Evolutionary conservation across 495 filamentous ascomycete species (phyloP), one percentile per base, ranked within the genome.

Genomic region (Aspergillus coremiiformis): DNA sequence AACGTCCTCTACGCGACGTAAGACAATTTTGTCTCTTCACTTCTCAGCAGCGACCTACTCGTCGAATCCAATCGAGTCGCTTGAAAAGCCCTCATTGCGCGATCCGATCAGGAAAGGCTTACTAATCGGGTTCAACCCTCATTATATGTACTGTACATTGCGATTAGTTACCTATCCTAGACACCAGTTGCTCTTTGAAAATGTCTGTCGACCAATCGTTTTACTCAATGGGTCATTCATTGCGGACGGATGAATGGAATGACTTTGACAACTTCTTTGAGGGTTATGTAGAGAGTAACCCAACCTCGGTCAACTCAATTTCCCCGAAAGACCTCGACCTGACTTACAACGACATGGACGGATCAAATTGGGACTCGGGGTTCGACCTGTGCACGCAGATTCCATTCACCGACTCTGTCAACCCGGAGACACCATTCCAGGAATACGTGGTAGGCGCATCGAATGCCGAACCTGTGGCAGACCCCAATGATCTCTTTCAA

Each of bases 221-320:
- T 24, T 60, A 49, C 33, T 39, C 47, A 21, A 55, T 58, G 37
- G 60, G 65, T 46, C 59, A 62, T 8, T 60, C 53, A 47, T 60
- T 58, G 44, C 51, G 30, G 10, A 48, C 56, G 42, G 61, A 66
- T 32, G 70, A 73, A 32, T 71, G 62, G 64, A 47, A 68, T 29
- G 66, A 70, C 52, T 70, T 72, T 43, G 66, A 73, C 49, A 63
- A 67, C 49, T 64, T 66, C 44, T 65, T 74, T 44, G 65, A 75
- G 9, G 61, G 42, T 27, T 64, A 65, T 49, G 44, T 64, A 54
- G 67, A 66, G 27, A 65, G 65, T 35, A 58, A 64, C 50, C 58
- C 63, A 33, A 64, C 66, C 23, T 66, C 67, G 9, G 55, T 64
- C 41, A 59, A 65, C 35, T 68, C 69, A 5, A 57, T 71, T 39